phyloP scores from a whole-genome alignment of 495 filamentous ascomycete genomes.

The Aspergillus affinis region DNA sequence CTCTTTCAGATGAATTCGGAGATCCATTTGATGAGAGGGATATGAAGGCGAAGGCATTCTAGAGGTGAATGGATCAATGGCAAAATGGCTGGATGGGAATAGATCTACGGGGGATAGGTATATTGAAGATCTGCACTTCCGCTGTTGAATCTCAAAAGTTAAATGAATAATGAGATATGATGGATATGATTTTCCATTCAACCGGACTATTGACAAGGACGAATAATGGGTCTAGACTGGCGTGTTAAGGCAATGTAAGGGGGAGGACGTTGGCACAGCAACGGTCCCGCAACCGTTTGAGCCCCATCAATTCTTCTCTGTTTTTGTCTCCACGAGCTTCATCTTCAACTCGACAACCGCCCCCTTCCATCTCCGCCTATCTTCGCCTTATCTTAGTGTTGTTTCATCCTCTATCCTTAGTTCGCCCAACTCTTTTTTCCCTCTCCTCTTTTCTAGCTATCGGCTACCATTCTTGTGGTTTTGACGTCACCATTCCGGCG shows the following conservation, averaged over 20 bases:
- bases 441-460: neutral
- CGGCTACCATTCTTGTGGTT: neutral
- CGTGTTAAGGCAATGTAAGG: neutral
- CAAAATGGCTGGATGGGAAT: neutral
- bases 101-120: neutral
- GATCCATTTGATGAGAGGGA: conserved; percentile 63
- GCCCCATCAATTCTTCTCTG: conserved; percentile 4
- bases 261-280: conserved; percentile 18
- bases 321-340: conserved; percentile 8
- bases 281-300: conserved; percentile 8
- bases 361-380: neutral
- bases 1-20: conserved; percentile 46
- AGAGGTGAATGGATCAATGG: conserved; percentile 25
- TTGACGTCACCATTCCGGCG: conserved; percentile 1
- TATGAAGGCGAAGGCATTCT: conserved; percentile 55
- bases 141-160: neutral
- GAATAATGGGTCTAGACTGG: neutral
- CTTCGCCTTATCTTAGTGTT: neutral
- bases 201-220: neutral
- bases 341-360: neutral
- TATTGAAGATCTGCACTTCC: conserved; percentile 2
- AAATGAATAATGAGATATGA: conserved; percentile 37
- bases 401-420: neutral
- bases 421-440: neutral
- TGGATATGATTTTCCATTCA: conserved; percentile 1